Base-by-base conservation (phyloP, 148 eudicot species). In the Cornus florida region DNA sequence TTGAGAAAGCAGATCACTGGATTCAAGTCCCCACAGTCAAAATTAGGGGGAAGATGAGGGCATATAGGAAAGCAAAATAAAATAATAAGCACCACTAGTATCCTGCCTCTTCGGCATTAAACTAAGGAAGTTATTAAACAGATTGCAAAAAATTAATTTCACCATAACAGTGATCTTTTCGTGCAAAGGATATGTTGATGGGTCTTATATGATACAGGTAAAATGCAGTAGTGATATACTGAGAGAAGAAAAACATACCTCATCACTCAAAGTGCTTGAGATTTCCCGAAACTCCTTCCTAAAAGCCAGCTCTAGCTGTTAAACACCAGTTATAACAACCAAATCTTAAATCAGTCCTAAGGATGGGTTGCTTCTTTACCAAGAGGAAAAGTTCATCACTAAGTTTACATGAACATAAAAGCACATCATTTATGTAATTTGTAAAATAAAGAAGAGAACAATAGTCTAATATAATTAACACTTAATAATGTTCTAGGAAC, bases 271-370 rank as follows among this genome's bases (percentile, higher is more conserved):
- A 72, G 76, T 80, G 80, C 84, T 80, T 78, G 97, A 82, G 17
- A 84, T 77, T 67, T 90, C 97, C 59, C 90, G 92, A 77, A 87
- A 83, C 76, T 91, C 93, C 84, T 91, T 89, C 77, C 90, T 84
- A 80, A 96, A 90, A 84, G 92, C 95, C 76, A 92, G 84, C 80
- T 93, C 98, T 70, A 96, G 90, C 98, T 96, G 91, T 80, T 73
- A 79, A 80, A 75, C 19, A 67, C 75, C 74, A 74, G 50, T 69
- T 39, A 72, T 50, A 80, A 71, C 16, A 76, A 41, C 68, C 69
- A 43, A 43, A 75, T 32, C 53, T 80, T 35, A 60, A 74, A 66
- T 48, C 10, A 73, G 46, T 19, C 46, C 57, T 7, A 39, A 28
- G 59, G 10, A 35, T 0, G 4, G 14, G 35, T 22, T 71, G 64